These are phyloP conservation scores for Elaeis oleifera DNA, from an alignment of 202 grass and related monocot genomes.

Conservation along the genomic window DNA sequence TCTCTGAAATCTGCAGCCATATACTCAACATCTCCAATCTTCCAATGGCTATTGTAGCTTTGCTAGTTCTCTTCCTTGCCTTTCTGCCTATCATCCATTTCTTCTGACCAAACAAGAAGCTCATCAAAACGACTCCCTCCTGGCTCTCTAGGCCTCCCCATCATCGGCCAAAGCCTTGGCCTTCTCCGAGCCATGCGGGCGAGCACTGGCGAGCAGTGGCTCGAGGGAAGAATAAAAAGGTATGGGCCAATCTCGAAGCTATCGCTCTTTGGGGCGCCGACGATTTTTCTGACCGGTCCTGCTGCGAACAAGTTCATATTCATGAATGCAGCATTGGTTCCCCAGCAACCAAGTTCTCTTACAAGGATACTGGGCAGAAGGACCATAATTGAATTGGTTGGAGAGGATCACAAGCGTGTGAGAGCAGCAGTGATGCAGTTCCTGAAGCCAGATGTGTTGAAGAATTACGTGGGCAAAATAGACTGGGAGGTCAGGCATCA, in stretches of 20 bases:
- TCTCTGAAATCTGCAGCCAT: too few species aligned
- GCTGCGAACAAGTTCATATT: slow-evolving; percentile 42
- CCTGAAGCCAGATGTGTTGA: slow-evolving; percentile 35
- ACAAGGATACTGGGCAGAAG: slow-evolving; percentile 13
- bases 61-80: background rate
- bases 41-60: too few species aligned
- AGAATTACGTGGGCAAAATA: slow-evolving; percentile 26
- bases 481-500: slow-evolving; percentile 34
- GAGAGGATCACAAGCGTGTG: slow-evolving; percentile 31
- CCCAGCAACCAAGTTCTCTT: slow-evolving; percentile 29
- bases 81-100: slow-evolving; percentile 6
- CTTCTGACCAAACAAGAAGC: slow-evolving; percentile 6
- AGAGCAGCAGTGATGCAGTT: slow-evolving; percentile 27
- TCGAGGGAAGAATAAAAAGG: slow-evolving; percentile 1
- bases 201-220: slow-evolving; percentile 38
- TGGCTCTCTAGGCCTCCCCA: slow-evolving; percentile 45
- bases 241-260: slow-evolving; percentile 52
- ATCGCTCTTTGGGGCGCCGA: slow-evolving; percentile 39
- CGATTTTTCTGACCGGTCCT: slow-evolving; percentile 28
- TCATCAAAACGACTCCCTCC: slow-evolving; percentile 27
- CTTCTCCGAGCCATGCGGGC: slow-evolving; percentile 43
- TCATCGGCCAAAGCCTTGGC: slow-evolving; percentile 44
- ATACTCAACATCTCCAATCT: too few species aligned
- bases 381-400: slow-evolving; percentile 21
- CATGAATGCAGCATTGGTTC: slow-evolving; percentile 21